Base-by-base conservation (phyloP, 2,329 filamentous ascomycete species). In the Trichoderma hamatum region DNA sequence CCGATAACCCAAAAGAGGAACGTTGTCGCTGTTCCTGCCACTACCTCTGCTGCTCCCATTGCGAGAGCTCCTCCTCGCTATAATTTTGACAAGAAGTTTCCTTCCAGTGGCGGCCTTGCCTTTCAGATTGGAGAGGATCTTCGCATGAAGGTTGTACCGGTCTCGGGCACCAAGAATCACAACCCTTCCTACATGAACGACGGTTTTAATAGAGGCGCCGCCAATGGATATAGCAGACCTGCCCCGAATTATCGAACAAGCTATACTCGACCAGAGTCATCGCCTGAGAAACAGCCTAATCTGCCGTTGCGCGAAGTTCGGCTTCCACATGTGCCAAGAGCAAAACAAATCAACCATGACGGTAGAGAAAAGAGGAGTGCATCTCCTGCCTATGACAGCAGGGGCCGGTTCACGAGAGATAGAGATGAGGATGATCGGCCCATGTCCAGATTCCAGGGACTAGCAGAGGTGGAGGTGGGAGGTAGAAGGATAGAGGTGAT, bases 221-320 rank as follows among this genome's bases (percentile, higher is more conserved):
- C 72, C 30, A 67, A 72, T 63, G 70, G 67, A 39, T 73, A 70
- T 9, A 70, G 70, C 39, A 71, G 70, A 6, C 63, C 63, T 11
- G 19, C 39, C 16, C 26, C 36, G 5, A 26, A 36, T 10, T 67
- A 73, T 66, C 69, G 71, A 19, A 60, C 68, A 30, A 61, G 70
- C 9, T 73, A 72, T 28, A 52, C 58, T 32, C 74, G 73, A 21
- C 74, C 75, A 6, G 70, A 70, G 14, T 76, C 75, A 4, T 75
- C 75, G 39, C 69, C 72, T 10, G 70, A 73, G 30, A 74, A 68
- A 24, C 76, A 78, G 26, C 73, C 78, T 21, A 80, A 77, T 59
- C 75, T 83, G n/a, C 77, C 83, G 0, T 73, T 83, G 69, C 79
- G 83, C 24, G 80, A 83, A 63, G 71, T 76, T 13, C 75, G 72